Conservation (phyloP, 306 rosid genomes). For the Corylus heterophylla region DNA sequence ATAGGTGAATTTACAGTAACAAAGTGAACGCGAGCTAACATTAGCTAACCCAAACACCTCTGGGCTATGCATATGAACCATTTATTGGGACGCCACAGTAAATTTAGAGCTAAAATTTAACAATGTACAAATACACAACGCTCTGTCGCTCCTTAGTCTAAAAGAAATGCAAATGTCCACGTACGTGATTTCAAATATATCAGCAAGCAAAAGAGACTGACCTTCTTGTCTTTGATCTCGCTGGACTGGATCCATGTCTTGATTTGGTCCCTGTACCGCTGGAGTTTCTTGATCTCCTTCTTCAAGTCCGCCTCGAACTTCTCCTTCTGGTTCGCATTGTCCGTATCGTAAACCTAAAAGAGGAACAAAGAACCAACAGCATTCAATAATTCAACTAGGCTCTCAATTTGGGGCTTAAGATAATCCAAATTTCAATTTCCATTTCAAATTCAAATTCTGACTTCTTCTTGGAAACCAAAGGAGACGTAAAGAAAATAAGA, state of each 20-base stretch:
- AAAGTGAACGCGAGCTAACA: too few species aligned
- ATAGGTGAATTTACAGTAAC: too few species aligned
- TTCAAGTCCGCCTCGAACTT: slow-evolving; percentile 97
- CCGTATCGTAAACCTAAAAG: slow-evolving; percentile 85
- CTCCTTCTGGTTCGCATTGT: slow-evolving; percentile 98
- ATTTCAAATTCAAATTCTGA: neutral
- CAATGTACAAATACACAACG: neutral
- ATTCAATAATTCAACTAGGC: neutral
- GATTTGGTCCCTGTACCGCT: slow-evolving; percentile 92
- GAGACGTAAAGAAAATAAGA: neutral
- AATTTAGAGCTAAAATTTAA: neutral
- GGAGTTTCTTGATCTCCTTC: slow-evolving; percentile 97
- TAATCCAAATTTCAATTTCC: neutral
- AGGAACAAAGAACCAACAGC: neutral
- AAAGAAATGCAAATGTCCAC: neutral
- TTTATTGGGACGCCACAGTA: neutral
- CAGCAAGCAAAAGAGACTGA: slow-evolving; percentile 17
- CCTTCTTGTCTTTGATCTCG: slow-evolving; percentile 98
- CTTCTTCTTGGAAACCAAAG: neutral
- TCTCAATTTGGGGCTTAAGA: neutral
- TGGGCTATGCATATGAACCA: neutral
- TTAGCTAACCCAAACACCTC: neutral
- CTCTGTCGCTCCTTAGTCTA: neutral
- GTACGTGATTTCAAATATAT: neutral
- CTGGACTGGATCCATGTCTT: slow-evolving; percentile 99